These are phyloP conservation scores for Neckera pumila DNA, from an alignment of 225 moss, liverwort and hornwort species.

Conservation along the genomic window DNA sequence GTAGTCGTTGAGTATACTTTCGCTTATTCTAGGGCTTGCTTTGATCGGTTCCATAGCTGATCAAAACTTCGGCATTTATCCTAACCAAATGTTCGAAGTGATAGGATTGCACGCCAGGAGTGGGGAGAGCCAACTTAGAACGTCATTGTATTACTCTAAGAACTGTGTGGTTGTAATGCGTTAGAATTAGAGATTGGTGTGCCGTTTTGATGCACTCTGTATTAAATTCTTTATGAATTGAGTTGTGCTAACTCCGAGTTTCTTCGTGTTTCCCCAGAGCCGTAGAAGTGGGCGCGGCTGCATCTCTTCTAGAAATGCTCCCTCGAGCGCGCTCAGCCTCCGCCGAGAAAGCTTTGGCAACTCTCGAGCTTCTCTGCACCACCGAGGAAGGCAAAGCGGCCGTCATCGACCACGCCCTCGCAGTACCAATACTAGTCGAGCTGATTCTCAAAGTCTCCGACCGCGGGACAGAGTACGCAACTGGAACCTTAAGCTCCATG, in stretches of 20 bases:
- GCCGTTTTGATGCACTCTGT: neutral
- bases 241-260: neutral
- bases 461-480: slow-evolving; percentile 47
- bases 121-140: neutral
- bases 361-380: slow-evolving; percentile 36
- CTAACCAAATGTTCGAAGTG: neutral
- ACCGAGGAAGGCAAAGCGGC: slow-evolving; percentile 37
- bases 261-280: slow-evolving; percentile 4
- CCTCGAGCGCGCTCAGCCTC: slow-evolving; percentile 33
- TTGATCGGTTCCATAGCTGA: neutral
- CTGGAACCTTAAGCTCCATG: slow-evolving; percentile 29
- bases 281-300: slow-evolving; percentile 34
- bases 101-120: no score
- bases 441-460: slow-evolving; percentile 42
- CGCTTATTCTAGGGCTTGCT: neutral
- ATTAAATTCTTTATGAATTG: no score
- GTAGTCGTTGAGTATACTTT: no score
- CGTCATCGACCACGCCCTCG: slow-evolving; percentile 37
- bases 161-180: neutral
- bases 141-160: no score
- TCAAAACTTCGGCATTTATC: neutral
- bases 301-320: slow-evolving; percentile 35
- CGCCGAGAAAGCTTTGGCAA: slow-evolving; percentile 46
- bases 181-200: neutral
- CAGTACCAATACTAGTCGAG: slow-evolving; percentile 44